A percentile compares a stretch with the other conserved stretches of the same genome.
These are phyloP conservation scores for Pachysandra terminalis DNA, from an alignment of 164 flowering plant genomes.

Conservation along the genomic window DNA sequence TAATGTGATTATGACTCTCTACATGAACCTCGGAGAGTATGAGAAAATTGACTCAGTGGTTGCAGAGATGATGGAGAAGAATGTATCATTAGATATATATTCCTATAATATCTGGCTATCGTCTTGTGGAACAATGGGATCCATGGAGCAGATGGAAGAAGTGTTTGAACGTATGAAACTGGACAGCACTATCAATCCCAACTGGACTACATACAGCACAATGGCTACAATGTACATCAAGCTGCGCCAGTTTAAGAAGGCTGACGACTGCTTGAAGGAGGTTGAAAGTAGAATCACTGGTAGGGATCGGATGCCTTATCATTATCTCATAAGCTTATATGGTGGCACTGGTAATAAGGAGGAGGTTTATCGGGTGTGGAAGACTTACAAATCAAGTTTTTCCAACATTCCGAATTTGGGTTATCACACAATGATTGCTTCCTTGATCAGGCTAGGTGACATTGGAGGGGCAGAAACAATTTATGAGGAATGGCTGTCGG, in stretches of 20 bases:
- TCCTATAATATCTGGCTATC: slow-evolving; percentile 73
- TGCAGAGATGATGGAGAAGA: slow-evolving; percentile 54
- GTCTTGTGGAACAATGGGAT: slow-evolving; percentile 45
- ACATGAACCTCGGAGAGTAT: slow-evolving; percentile 53
- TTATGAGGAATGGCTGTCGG: slow-evolving; percentile 53
- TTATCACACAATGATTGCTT: slow-evolving; percentile 50
- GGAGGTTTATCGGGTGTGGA: slow-evolving; percentile 56
- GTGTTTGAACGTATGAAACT: slow-evolving; percentile 49
- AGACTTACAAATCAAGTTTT: slow-evolving; percentile 42
- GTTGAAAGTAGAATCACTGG: slow-evolving; percentile 48
- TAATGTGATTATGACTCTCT: slow-evolving; percentile 76
- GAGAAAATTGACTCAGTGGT: slow-evolving; percentile 45
- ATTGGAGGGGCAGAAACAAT: slow-evolving; percentile 51
- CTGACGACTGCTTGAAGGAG: slow-evolving; percentile 45
- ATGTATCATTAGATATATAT: slow-evolving; percentile 44
- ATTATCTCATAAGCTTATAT: slow-evolving; percentile 57
- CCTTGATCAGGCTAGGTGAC: slow-evolving; percentile 45
- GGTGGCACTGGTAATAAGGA: slow-evolving; percentile 50
- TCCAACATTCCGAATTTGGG: slow-evolving; percentile 53
- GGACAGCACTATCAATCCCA: slow-evolving; percentile 40
- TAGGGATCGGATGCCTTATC: slow-evolving; percentile 51
- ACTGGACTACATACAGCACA: slow-evolving; percentile 70
- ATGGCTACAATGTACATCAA: slow-evolving; percentile 61
- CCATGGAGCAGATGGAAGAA: slow-evolving; percentile 47
- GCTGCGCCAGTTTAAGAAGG: slow-evolving; percentile 42